A percentile compares a stretch with the other conserved stretches of the same genome.
These are phyloP conservation scores for Trichoderma guizhouense DNA, from an alignment of 2,329 filamentous ascomycete species.

Conservation along the genomic window DNA sequence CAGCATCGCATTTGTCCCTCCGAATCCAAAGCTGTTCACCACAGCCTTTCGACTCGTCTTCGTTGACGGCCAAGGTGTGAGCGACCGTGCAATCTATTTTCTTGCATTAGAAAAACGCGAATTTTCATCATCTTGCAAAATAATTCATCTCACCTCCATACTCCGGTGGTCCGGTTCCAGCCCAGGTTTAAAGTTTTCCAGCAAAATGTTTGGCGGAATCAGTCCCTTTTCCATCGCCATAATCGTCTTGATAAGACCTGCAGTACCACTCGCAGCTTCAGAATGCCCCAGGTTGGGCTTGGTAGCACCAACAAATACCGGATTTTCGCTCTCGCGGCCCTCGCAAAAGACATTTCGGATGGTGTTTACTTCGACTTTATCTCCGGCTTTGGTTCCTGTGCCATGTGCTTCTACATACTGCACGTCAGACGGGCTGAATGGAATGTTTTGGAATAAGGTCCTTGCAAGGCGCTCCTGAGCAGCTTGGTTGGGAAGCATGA, in stretches of 20 bases:
- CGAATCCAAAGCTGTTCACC: constrained; percentile 57
- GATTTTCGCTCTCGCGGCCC: background rate
- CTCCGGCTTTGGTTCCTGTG: constrained; percentile 22
- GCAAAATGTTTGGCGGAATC: constrained; percentile 3
- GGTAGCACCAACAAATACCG: background rate
- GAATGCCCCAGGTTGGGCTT: constrained; percentile 11
- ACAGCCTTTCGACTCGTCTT: constrained; percentile 17
- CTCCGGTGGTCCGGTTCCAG: background rate
- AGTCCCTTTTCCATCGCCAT: constrained; percentile 11
- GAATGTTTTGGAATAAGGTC: background rate
- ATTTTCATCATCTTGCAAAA: no score
- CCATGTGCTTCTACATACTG: constrained; percentile 15
- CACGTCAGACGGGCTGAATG: background rate
- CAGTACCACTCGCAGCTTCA: constrained; percentile 2
- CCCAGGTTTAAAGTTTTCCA: background rate
- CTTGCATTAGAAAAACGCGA: background rate
- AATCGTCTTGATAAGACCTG: constrained; percentile 10
- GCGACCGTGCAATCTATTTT: background rate
- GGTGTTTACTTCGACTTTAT: constrained; percentile 18
- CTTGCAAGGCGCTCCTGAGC: constrained; percentile 27
- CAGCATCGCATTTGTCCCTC: constrained; percentile 51
- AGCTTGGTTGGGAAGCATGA: constrained; percentile 30
- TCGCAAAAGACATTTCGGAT: constrained; percentile 11
- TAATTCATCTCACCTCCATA: background rate
- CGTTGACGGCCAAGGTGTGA: background rate